A percentile compares a stretch with the other conserved stretches of the same genome.
phyloP scores from a whole-genome alignment of 2,329 filamentous ascomycete genomes.

The Alternaria angustiovoidea region DNA sequence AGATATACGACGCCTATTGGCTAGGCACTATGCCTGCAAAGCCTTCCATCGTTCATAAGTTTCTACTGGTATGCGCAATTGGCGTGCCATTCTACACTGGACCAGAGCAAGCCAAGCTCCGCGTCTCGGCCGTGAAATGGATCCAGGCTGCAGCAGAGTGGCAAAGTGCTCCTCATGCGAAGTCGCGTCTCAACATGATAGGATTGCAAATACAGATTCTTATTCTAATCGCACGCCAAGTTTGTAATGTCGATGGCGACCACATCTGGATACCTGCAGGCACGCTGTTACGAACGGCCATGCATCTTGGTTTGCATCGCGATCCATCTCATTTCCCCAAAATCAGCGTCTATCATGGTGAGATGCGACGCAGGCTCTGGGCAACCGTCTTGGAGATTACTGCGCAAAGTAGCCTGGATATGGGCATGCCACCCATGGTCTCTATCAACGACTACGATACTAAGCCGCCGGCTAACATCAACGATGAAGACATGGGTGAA shows the following conservation, averaged over 20 bases:
- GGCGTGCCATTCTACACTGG: slow-evolving; percentile 59
- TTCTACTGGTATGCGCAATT: slow-evolving; percentile 49
- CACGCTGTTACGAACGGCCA: slow-evolving; percentile 49
- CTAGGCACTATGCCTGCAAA: slow-evolving; percentile 48
- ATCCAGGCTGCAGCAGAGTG: slow-evolving; percentile 65
- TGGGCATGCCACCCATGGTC: slow-evolving; percentile 50
- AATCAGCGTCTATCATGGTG: slow-evolving; percentile 45
- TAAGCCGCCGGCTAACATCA: slow-evolving; percentile 48
- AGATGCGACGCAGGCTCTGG: slow-evolving; percentile 50
- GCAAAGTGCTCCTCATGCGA: slow-evolving; percentile 62
- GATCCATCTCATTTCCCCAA: slow-evolving; percentile 50
- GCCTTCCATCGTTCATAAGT: slow-evolving; percentile 61
- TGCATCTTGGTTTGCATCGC: slow-evolving; percentile 53
- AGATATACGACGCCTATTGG: slow-evolving; percentile 63
- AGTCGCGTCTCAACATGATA: slow-evolving; percentile 60
- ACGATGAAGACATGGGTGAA: slow-evolving; percentile 51
- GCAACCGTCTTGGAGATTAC: slow-evolving; percentile 47
- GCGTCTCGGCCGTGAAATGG: slow-evolving; percentile 56
- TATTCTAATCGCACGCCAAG: slow-evolving; percentile 49
- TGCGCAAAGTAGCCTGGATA: slow-evolving; percentile 48
- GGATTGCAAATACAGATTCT: slow-evolving; percentile 58
- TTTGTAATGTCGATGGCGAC: slow-evolving; percentile 46
- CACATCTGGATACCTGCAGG: slow-evolving; percentile 52
- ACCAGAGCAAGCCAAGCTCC: slow-evolving; percentile 55
- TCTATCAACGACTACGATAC: slow-evolving; percentile 51